Evolutionary conservation across 306 rosid genomes (phyloP).

Genomic region (Cicer cuneatum): DNA sequence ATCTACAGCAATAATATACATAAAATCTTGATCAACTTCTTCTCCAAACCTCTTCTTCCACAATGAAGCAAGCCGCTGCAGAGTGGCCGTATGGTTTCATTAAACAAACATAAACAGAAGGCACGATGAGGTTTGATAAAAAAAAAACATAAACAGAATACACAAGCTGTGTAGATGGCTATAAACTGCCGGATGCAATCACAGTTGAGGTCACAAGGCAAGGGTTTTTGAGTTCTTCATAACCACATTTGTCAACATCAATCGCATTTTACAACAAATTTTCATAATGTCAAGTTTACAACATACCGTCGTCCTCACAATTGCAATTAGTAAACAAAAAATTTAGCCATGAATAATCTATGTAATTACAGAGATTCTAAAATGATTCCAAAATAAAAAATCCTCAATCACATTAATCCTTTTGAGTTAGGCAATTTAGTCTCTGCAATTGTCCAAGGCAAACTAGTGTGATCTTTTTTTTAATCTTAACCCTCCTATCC

Average conservation of each 20-base stretch:
- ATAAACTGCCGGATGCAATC: neutral
- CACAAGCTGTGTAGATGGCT: neutral
- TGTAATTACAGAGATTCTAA: neutral
- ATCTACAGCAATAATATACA: conserved; percentile 71
- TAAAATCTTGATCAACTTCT: conserved; percentile 69
- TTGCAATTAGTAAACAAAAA: neutral
- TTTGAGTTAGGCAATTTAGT: neutral
- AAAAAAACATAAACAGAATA: conserved; percentile 6
- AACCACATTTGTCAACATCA: neutral
- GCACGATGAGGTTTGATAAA: neutral
- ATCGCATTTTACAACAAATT: neutral
- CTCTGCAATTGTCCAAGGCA: neutral
- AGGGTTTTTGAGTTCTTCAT: neutral
- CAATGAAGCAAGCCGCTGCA: conserved; percentile 64
- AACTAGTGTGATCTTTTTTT: neutral
- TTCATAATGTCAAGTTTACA: neutral
- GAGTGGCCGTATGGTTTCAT: neutral
- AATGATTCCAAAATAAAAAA: neutral
- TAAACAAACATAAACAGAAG: conserved; percentile 16
- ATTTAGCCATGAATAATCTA: neutral
- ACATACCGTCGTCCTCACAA: neutral
- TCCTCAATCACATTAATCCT: neutral
- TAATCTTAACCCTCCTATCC: neutral
- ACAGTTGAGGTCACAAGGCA: neutral
- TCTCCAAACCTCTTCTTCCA: conserved; percentile 90